These are phyloP conservation scores for Sclerotinia spermophila DNA, from an alignment of 2,329 filamentous ascomycete species.

Conservation along the genomic window DNA sequence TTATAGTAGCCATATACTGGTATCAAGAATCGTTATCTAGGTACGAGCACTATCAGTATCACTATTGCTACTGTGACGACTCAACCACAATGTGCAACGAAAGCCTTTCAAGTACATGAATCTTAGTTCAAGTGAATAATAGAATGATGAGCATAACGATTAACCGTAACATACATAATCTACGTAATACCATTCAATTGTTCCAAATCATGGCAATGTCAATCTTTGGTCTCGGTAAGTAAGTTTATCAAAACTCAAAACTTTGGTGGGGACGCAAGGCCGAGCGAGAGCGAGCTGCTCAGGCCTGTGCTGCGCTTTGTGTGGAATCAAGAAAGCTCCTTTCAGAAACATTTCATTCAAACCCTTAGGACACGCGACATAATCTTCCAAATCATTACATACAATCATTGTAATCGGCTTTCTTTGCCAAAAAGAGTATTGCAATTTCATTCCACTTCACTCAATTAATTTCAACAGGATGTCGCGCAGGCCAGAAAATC, in stretches of 20 bases:
- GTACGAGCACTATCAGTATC: too few relatives aligned
- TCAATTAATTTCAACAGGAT: slow-evolving; percentile 47
- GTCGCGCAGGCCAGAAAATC: slow-evolving; percentile 75
- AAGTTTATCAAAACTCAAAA: too few relatives aligned
- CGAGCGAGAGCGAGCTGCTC: slow-evolving; percentile 5
- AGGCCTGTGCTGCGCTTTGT: slow-evolving; percentile 14
- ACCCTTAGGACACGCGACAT: slow-evolving; percentile 2
- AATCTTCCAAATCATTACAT: slow-evolving; percentile 6
- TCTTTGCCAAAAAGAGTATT: neutral
- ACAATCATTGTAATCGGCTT: neutral
- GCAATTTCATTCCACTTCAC: neutral
- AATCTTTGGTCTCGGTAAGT: neutral
- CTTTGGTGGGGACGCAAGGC: slow-evolving; percentile 9
- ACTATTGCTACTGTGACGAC: neutral
- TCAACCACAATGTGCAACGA: neutral
- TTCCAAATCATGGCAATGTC: neutral
- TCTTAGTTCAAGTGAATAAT: neutral
- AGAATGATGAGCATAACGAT: neutral
- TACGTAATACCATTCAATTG: neutral
- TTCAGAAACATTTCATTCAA: slow-evolving; percentile 3
- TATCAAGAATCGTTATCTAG: neutral
- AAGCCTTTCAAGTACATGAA: neutral
- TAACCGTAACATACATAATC: neutral
- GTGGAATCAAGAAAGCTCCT: slow-evolving; percentile 1
- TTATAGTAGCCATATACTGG: neutral